Conservation (phyloP, 441 rosid species). For the Sinapis alba region DNA sequence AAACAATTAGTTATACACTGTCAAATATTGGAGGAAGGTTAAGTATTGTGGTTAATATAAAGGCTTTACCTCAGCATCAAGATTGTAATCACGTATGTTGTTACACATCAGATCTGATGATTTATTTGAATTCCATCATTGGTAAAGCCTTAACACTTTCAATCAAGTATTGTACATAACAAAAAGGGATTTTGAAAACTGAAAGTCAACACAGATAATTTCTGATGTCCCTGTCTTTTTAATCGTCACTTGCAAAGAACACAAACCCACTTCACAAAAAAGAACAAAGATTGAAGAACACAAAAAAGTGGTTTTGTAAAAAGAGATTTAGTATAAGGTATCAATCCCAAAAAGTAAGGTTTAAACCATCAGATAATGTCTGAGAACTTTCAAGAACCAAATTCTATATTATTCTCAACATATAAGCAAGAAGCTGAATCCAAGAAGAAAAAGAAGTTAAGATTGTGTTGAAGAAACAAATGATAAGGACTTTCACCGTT, state of each 20-base stretch:
- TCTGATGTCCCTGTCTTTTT: conserved; percentile 75
- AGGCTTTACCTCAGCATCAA: conserved; percentile 41
- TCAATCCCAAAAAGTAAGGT: neutral
- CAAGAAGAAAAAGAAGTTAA: neutral
- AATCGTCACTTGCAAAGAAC: conserved; percentile 49
- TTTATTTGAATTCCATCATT: conserved; percentile 40
- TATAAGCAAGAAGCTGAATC: neutral
- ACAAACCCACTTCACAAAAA: neutral
- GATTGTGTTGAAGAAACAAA: neutral
- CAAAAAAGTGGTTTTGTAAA: neutral
- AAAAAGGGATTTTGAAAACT: neutral
- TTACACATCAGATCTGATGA: conserved; percentile 41
- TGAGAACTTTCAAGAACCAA: neutral
- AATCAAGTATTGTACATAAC: neutral
- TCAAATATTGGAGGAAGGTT: no score
- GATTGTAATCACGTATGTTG: conserved; percentile 33
- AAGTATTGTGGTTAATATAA: neutral
- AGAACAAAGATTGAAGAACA: neutral
- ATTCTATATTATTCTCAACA: neutral
- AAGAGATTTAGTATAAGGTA: neutral
- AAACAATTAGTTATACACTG: no score
- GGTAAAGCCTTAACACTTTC: conserved; percentile 16
- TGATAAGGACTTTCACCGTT: neutral
- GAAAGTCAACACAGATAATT: conserved; percentile 37
- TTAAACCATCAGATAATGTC: neutral